Percentiles rank a stretch among this genome's conserved stretches.
phyloP scores from a whole-genome alignment of 345 rosid genomes.

The Hibiscus syriacus region DNA sequence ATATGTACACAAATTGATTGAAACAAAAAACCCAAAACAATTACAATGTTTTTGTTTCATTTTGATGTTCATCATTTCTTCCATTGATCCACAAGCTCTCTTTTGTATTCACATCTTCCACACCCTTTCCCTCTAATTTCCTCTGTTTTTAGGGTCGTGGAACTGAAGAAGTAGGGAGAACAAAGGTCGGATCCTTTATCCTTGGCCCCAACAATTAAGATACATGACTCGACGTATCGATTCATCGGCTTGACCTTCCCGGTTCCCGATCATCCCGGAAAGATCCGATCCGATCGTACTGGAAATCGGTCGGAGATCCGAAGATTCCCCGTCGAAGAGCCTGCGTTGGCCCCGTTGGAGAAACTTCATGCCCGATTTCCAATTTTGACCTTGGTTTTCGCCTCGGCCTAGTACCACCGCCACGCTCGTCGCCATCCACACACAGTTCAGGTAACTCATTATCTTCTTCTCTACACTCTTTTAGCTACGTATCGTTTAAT shows the following conservation, averaged over 20 bases:
- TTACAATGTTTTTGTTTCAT: background rate
- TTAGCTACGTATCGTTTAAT: background rate
- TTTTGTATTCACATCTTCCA: background rate
- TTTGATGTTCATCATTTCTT: background rate
- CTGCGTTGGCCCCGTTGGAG: constrained; percentile 41
- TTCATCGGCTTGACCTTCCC: constrained; percentile 46
- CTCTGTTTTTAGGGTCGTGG: background rate
- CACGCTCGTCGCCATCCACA: constrained; percentile 72
- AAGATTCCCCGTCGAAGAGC: constrained; percentile 19
- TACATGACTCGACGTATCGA: constrained; percentile 76
- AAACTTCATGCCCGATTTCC: constrained; percentile 39
- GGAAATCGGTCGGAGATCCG: constrained; percentile 54
- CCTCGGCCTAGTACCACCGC: constrained; percentile 54
- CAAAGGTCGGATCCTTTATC: constrained; percentile 3
- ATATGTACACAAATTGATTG: background rate
- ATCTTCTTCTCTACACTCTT: background rate
- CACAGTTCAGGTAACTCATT: constrained; percentile 50
- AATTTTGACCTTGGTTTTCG: constrained; percentile 46
- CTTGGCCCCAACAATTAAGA: constrained; percentile 88
- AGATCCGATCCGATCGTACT: constrained; percentile 34
- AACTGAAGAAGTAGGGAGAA: background rate
- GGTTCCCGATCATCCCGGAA: constrained; percentile 13
- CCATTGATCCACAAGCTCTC: background rate
- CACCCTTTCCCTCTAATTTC: background rate
- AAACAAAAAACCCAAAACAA: background rate